phyloP scores from a whole-genome alignment of 208 protist species.

The Acanthamoeba lenticulata region DNA sequence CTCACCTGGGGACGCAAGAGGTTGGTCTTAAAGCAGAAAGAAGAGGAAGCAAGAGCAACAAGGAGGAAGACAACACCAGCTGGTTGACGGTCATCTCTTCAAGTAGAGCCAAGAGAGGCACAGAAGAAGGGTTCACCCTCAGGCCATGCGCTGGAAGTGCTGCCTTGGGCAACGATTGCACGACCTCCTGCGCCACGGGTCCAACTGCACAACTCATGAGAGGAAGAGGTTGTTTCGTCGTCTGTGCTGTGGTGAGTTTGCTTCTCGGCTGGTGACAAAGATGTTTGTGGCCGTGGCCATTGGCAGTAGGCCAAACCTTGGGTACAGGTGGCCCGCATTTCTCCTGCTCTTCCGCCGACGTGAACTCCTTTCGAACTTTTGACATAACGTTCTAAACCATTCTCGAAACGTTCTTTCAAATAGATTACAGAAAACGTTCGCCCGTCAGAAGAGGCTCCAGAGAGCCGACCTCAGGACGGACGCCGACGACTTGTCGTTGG shows the following conservation, averaged over 20 bases:
- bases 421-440: too few relatives aligned
- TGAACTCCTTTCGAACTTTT: not conserved
- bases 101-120: not conserved
- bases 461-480: too few relatives aligned
- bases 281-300: not conserved
- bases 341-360: not conserved
- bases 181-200: not conserved
- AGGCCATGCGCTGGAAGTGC: not conserved
- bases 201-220: slow-evolving; percentile 22
- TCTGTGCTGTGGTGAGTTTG: not conserved
- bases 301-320: too few relatives aligned
- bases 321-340: not conserved
- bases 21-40: not conserved
- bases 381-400: too few relatives aligned
- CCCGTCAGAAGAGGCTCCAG: too few relatives aligned
- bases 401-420: too few relatives aligned
- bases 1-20: not conserved
- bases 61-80: not conserved
- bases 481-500: too few relatives aligned
- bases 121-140: not conserved
- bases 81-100: slow-evolving; percentile 28
- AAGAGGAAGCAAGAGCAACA: not conserved
- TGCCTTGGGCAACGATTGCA: not conserved
- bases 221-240: not conserved
- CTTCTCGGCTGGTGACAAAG: not conserved